A percentile compares a stretch with the other conserved stretches of the same genome.
Conservation (phyloP, 2,329 filamentous ascomycete genomes). For the Ophiocordyceps robertsii region DNA sequence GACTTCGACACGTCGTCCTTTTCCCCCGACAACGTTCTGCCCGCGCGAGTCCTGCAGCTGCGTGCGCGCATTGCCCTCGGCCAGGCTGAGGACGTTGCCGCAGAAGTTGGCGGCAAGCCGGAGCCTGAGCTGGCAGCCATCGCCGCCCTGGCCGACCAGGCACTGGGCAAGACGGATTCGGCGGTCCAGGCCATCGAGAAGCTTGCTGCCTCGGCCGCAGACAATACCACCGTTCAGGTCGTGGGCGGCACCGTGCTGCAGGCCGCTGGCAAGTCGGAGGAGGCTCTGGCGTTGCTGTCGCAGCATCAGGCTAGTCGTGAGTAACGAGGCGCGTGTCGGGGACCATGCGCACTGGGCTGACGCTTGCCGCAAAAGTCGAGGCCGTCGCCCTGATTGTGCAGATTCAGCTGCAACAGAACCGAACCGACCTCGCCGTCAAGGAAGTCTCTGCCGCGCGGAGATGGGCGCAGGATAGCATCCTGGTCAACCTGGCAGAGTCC, state of each 20-base stretch:
- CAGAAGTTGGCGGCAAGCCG: conserved; percentile 50
- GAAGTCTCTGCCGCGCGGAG: conserved; percentile 75
- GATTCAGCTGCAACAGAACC: conserved; percentile 84
- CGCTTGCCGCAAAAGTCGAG: conserved; percentile 33
- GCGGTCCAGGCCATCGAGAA: conserved; percentile 52
- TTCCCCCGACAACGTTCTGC: conserved; percentile 62
- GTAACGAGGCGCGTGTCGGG: conserved; percentile 17
- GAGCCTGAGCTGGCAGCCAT: conserved; percentile 67
- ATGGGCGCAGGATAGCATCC: conserved; percentile 88
- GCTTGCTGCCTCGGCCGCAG: conserved; percentile 51
- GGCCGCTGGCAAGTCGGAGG: conserved; percentile 66
- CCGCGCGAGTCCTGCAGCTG: conserved; percentile 64
- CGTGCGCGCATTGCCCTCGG: conserved; percentile 76
- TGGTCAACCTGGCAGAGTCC: conserved; percentile 89
- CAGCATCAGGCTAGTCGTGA: conserved; percentile 78
- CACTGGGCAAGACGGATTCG: conserved; percentile 43
- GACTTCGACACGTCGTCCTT: conserved; percentile 75
- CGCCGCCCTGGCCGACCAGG: conserved; percentile 58
- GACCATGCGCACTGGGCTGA: conserved; percentile 7
- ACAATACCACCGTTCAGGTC: conserved; percentile 72
- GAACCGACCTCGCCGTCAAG: conserved; percentile 79
- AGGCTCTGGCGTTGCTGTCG: conserved; percentile 65
- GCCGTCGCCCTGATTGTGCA: conserved; percentile 82
- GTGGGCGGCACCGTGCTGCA: conserved; percentile 72
- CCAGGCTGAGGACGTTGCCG: conserved; percentile 59